phyloP scores from a whole-genome alignment of 495 filamentous ascomycete species.

The Tuber melanosporum region DNA sequence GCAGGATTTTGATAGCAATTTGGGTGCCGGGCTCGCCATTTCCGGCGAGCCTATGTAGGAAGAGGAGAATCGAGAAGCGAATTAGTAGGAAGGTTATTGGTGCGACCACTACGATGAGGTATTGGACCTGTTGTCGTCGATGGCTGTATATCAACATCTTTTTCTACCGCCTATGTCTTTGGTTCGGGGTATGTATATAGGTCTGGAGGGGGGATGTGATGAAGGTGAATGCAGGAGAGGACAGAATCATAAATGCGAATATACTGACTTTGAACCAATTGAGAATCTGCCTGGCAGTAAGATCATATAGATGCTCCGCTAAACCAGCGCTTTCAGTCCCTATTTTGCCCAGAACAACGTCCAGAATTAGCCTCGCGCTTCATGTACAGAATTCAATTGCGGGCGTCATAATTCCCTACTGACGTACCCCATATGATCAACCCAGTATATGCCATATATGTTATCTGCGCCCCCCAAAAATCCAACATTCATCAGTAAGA shows the following conservation, averaged over 20 bases:
- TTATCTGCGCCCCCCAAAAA: not conserved
- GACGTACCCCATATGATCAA: constrained; percentile 2
- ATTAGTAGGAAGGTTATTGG: constrained; percentile 73
- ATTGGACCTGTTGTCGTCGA: not conserved
- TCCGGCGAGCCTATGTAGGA: constrained; percentile 36
- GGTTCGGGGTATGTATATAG: not conserved
- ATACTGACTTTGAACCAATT: not conserved
- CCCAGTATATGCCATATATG: not conserved
- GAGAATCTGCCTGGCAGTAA: not conserved
- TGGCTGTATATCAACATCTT: not conserved
- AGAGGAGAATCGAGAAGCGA: constrained; percentile 72
- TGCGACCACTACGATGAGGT: constrained; percentile 41
- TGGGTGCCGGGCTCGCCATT: constrained; percentile 1
- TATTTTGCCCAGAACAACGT: not conserved
- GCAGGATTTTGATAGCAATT: not conserved
- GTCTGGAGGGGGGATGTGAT: not conserved
- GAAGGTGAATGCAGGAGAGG: not conserved
- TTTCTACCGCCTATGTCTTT: not conserved
- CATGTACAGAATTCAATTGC: not conserved
- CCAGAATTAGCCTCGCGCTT: not conserved
- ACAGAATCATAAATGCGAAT: not conserved
- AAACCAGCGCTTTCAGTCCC: not conserved
- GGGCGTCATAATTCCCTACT: not conserved
- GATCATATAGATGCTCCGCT: not conserved
- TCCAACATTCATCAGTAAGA: not conserved